Conservation (phyloP, 805 yeast species). For the Candida chauliodis region DNA sequence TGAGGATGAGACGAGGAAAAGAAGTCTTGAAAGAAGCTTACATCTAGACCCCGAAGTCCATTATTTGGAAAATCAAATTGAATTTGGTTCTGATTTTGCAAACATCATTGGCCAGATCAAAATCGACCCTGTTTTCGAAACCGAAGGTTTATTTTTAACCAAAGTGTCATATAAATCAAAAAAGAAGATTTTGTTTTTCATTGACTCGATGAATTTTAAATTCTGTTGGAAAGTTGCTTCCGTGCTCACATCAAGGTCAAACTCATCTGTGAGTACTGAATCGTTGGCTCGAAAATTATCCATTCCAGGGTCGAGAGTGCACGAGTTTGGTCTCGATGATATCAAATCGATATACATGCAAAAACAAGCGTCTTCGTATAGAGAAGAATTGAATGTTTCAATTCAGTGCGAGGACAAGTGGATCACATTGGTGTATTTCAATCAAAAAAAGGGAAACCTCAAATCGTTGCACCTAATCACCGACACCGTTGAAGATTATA, state of each 20-base stretch:
- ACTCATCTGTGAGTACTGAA: constrained; percentile 24
- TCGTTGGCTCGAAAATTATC: constrained; percentile 9
- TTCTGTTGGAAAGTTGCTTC: constrained; percentile 45
- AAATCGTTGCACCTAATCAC: constrained; percentile 82
- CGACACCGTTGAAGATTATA: constrained; percentile 54
- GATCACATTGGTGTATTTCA: constrained; percentile 76
- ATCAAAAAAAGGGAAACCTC: constrained; percentile 55
- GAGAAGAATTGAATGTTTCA: constrained; percentile 79
- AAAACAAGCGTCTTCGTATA: constrained; percentile 73
- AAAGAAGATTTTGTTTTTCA: constrained; percentile 51
- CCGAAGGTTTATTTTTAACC: constrained; percentile 58
- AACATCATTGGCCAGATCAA: constrained; percentile 15
- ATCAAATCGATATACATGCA: constrained; percentile 61
- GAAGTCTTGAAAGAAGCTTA: constrained; percentile 5
- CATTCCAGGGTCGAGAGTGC: constrained; percentile 18
- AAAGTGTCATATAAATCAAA: constrained; percentile 70
- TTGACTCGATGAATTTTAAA: constrained; percentile 53
- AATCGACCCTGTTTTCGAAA: constrained; percentile 46
- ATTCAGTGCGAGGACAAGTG: constrained; percentile 63
- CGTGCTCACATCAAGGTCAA: constrained; percentile 17
- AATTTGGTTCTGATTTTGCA: constrained; percentile 13
- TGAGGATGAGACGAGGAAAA: constrained; percentile 9
- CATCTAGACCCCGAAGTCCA: neutral
- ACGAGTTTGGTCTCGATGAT: constrained; percentile 50
- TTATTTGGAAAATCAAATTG: constrained; percentile 7